These are phyloP conservation scores for Colletotrichum melonis DNA, from an alignment of 2,329 filamentous ascomycete genomes.

Conservation along the genomic window DNA sequence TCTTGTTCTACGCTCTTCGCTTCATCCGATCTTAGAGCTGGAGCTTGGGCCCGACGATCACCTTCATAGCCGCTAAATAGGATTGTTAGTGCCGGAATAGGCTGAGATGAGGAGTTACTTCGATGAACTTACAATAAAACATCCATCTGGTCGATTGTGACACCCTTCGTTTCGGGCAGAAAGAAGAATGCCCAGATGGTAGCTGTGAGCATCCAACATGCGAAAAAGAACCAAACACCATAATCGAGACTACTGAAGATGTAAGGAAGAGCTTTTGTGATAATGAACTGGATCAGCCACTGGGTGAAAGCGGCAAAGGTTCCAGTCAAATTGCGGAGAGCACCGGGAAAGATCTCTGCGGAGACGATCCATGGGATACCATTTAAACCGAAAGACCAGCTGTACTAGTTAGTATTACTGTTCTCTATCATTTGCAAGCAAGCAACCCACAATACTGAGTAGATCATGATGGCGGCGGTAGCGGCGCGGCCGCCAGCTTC, in stretches of 20 bases:
- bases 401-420: conserved; percentile 18
- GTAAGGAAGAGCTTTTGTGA: conserved; percentile 57
- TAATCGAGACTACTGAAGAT: conserved; percentile 57
- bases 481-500: conserved; percentile 61
- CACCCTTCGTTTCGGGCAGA: conserved; percentile 66
- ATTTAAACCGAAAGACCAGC: conserved; percentile 57
- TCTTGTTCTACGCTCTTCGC: conserved; percentile 26
- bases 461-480: conserved; percentile 66
- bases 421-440: no score
- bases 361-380: conserved; percentile 59
- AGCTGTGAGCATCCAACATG: conserved; percentile 59
- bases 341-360: conserved; percentile 57
- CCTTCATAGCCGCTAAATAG: conserved; percentile 21
- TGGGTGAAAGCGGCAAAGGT: conserved; percentile 54
- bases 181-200: conserved; percentile 62
- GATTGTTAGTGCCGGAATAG: neutral
- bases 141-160: conserved; percentile 65
- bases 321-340: conserved; percentile 54
- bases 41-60: conserved; percentile 5
- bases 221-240: conserved; percentile 69
- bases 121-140: conserved; percentile 34
- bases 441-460: conserved; percentile 60
- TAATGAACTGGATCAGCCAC: conserved; percentile 55
- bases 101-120: neutral
- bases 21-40: neutral